Evolutionary conservation across 768 basidiomycete species (phyloP), one percentile per base, ranked within the genome.

Genomic region (Russula dissimulans): DNA sequence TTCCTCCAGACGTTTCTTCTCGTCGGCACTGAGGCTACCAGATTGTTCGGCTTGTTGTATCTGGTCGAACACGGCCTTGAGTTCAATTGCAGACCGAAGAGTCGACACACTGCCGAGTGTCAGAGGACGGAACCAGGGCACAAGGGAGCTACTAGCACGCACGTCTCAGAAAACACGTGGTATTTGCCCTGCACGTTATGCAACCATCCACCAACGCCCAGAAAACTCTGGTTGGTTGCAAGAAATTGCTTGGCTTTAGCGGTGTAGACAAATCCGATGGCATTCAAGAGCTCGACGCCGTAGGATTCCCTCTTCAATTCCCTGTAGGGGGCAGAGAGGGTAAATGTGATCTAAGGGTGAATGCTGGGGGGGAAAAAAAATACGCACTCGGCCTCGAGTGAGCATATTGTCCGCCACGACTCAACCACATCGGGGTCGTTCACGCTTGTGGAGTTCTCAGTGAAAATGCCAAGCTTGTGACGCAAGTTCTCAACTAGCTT

Each of bases 111-210:
- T 91, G 58, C 14, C 43, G 39, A 50, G 36, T 39, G 26, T 43
- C 51, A 41, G 63, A n/a, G 64, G 61, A 29, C 48, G 49, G 54
- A 17, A 48, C 42, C 9, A 31, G 48, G 18, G 2, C 12, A 18
- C 2, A 42, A 2, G 54, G 34, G 55, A 32, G 42, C 12, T 3
- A 6, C 0, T 18, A 48, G 49, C 45, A n/a, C 89, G 66, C 64
- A 90, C 89, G 91, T 93, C 76, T 94, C 91, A 69, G 90, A 92
- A 72, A 95, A 89, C 17, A 94, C 87, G 68, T 95, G 91, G 52
- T 92, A 94, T 74, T 91, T 93, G 12, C 89, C 89, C 70, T 91
- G 89, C 3, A 93, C 89, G 57, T 91, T 91, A 71, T 95, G 92
- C 59, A 95, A 70, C 92, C 92, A 95, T 7, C 93, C 92, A 12